Base-by-base conservation (phyloP, 2,329 filamentous ascomycete genomes). In the Fusarium sororula region DNA sequence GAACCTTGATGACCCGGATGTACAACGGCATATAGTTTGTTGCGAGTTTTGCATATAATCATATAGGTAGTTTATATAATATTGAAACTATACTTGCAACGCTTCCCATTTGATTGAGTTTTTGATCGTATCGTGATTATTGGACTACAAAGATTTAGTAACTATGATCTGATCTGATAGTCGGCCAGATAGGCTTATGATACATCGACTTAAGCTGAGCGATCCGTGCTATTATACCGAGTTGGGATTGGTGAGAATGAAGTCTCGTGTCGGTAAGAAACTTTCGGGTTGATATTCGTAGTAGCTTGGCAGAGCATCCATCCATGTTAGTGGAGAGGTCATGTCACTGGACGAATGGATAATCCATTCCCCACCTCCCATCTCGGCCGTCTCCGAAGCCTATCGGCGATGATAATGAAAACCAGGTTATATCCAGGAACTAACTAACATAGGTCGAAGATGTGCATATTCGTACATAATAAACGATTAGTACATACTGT, bases 51-150 rank as follows among this genome's bases (percentile, higher is more conserved):
- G 63, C 59, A 74, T 72, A 73, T 68, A 74, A 41, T 63, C 53
- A 68, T 69, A 68, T 74, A 74, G 67, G 60, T 72, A 74, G 59
- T 51, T 59, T 64, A 68, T 72, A 74, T 74, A 68, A 45, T 45
- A 51, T 60, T 56, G 47, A 47, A 32, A 50, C 57, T 61, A 42
- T 32, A 24, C 45, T 26, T 20, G 18, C 37, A 51, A 35, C 30
- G 48, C 15, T 20, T 51, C 8, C 30, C 17, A 35, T 20, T 20
- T 35, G 22, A 20, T 42, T 20, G 32, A n/a, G 15, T n/a, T 28
- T 55, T 26, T 17, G 8, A 26, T 28, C 15, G 39, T 37, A 38
- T 26, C 13, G 20, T 58, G 35, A 41, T 55, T 28, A 11, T 35
- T 41, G 28, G n/a, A 9, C 35, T 57, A 30, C 48, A 28, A 37